Evolutionary conservation across 352 stramenopile genomes (phyloP), one percentile per base, ranked within the genome.

Genomic region (Phytophthora sp.): DNA sequence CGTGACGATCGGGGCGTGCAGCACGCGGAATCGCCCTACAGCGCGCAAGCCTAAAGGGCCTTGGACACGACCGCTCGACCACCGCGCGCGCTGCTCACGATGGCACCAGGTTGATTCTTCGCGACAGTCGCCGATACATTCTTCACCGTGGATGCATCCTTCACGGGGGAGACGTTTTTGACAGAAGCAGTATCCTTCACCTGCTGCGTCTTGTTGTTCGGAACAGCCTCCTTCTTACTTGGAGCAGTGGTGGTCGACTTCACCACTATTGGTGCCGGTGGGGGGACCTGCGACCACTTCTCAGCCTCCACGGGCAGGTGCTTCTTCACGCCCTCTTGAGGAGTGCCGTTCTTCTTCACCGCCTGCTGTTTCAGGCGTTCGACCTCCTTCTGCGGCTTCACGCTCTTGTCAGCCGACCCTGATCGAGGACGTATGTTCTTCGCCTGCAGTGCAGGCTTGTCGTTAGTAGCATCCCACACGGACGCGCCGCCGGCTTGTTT

Each of bases 351-450:
- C 35, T 68, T 72, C 45, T 64, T 64, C 3, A 9, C 36, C 12
- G 11, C 16, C n/a, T 57, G 56, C 39, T 53, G 44, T 29, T 54
- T 66, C 4, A 7, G 24, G 7, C 4, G 39, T 3, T 45, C 21
- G 5, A 23, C 15, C 24, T 55, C 44, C 36, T 65, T 70, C 39
- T 59, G 20, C 4, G 29, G 11, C 21, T 50, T 63, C 7, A 1
- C 7, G 9, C 11, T 52, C 24, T 63, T 58, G 36, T 41, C 31
- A 18, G 21, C 29, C 15, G 27, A 41, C 0, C 16, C 26, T 3
- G 18, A 44, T 2, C 50, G 57, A 12, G 57, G 20, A 30, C 57
- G 49, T 7, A 59, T n/a, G 50, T 49, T 67, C 50, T 72, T 70
- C 45, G 18, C 6, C 29, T 57, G 39, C 21, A 72, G 23, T 18